A percentile compares a stretch with the other conserved stretches of the same genome.
Conservation (phyloP, 2,329 filamentous ascomycete genomes). For the Phaeomoniella chlamydospora region DNA sequence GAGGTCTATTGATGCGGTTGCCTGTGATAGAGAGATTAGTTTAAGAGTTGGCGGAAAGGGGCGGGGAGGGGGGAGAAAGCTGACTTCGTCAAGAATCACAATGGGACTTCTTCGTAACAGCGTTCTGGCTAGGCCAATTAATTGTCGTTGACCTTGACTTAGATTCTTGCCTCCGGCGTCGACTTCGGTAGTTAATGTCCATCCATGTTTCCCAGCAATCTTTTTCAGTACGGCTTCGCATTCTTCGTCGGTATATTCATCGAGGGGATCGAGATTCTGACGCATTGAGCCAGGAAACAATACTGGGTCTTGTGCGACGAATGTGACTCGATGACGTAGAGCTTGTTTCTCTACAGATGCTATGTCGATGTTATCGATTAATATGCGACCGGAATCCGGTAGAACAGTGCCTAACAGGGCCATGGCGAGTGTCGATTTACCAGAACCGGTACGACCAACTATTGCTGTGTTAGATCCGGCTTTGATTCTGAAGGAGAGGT, state of each 20-base stretch:
- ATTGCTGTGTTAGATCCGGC: constrained; percentile 66
- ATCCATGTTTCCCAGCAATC: constrained; percentile 38
- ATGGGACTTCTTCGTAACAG: constrained; percentile 46
- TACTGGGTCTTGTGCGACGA: constrained; percentile 53
- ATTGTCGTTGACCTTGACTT: constrained; percentile 50
- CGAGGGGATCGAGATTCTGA: constrained; percentile 47
- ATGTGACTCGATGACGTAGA: constrained; percentile 47
- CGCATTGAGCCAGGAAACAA: constrained; percentile 49
- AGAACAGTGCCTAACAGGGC: constrained; percentile 42
- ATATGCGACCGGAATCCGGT: constrained; percentile 39
- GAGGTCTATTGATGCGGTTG: constrained; percentile 49
- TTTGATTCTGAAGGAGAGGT: constrained; percentile 60
- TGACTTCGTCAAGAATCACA: constrained; percentile 46
- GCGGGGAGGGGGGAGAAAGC: not conserved
- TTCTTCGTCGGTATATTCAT: constrained; percentile 39
- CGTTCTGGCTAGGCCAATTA: constrained; percentile 50
- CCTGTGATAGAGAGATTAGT: constrained; percentile 12
- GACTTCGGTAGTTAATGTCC: constrained; percentile 40
- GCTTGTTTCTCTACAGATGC: constrained; percentile 43
- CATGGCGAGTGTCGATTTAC: constrained; percentile 64
- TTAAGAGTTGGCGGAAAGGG: not conserved
- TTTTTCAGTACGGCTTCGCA: constrained; percentile 39
- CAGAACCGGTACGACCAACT: constrained; percentile 65
- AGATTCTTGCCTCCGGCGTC: constrained; percentile 49
- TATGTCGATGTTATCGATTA: constrained; percentile 47